These are phyloP conservation scores for Phellopilus nigrolimitatus DNA, from an alignment of 1,284 basidiomycete genomes.

Conservation along the genomic window DNA sequence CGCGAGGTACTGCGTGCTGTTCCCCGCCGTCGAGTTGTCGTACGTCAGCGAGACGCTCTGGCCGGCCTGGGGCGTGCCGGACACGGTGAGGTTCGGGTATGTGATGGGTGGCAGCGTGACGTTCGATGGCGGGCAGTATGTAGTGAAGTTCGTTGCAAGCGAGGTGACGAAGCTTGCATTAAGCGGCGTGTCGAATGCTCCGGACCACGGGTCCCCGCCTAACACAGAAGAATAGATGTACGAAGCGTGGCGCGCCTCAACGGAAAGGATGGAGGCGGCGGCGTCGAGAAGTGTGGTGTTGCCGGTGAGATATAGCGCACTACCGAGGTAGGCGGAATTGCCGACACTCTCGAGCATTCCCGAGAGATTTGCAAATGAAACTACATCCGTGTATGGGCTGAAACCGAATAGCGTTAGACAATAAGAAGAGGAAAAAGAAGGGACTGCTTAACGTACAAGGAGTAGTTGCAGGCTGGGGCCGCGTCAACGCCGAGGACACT, in stretches of 20 bases:
- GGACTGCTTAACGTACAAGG: conserved; percentile 21
- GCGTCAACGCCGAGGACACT: conserved; percentile 40
- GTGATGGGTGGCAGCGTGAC: conserved; percentile 35
- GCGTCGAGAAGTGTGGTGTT: conserved; percentile 30
- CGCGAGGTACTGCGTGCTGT: conserved; percentile 33
- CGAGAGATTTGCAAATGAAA: conserved; percentile 36
- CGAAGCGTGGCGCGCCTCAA: conserved; percentile 43
- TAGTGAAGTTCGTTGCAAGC: conserved; percentile 32
- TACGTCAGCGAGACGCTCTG: conserved; percentile 30
- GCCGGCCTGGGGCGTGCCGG: conserved; percentile 24
- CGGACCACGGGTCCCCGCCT: conserved; percentile 48
- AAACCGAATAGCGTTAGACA: too few species aligned
- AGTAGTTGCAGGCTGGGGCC: conserved; percentile 38
- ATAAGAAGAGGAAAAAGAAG: too few species aligned
- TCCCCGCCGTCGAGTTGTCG: conserved; percentile 23
- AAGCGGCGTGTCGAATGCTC: conserved; percentile 41
- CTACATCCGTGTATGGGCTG: conserved; percentile 26
- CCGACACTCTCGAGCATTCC: conserved; percentile 41
- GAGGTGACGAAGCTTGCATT: conserved; percentile 29
- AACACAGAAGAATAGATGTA: conserved; percentile 49
- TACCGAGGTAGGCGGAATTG: conserved; percentile 39
- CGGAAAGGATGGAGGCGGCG: conserved; percentile 39
- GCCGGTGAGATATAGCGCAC: conserved; percentile 29
- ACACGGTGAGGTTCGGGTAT: conserved; percentile 35
- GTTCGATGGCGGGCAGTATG: conserved; percentile 32